These are phyloP conservation scores for Globisporangium okanoganense DNA, from an alignment of 352 stramenopile species.

Conservation along the genomic window DNA sequence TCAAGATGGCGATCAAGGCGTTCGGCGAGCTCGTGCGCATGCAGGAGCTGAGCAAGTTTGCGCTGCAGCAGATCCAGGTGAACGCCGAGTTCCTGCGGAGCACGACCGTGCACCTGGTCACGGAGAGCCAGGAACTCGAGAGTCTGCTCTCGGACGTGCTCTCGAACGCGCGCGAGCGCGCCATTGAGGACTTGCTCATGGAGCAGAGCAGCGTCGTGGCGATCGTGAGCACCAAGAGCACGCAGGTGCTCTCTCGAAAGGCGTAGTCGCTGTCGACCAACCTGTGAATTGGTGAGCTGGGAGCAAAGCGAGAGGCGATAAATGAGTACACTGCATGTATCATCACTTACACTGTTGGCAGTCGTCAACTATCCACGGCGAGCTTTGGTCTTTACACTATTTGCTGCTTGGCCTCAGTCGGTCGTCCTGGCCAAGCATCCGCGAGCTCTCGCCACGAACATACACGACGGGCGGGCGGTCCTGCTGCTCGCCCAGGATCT, in stretches of 20 bases:
- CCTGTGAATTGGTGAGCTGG: neutral
- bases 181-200: conserved; percentile 68
- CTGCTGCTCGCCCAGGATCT: conserved; percentile 29
- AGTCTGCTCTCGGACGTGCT: conserved; percentile 72
- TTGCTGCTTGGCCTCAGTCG: neutral
- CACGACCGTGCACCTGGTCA: conserved; percentile 51
- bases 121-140: conserved; percentile 62
- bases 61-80: conserved; percentile 76
- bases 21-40: conserved; percentile 63
- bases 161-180: conserved; percentile 66
- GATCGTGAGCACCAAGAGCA: conserved; percentile 81
- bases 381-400: neutral
- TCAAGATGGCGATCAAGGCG: conserved; percentile 79
- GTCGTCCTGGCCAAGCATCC: conserved; percentile 16
- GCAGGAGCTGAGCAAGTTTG: conserved; percentile 61
- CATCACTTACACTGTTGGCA: neutral
- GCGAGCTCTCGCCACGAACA: conserved; percentile 39
- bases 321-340: neutral
- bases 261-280: neutral
- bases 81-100: conserved; percentile 70
- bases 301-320: neutral
- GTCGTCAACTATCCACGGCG: no score
- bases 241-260: conserved; percentile 58
- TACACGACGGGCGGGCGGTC: conserved; percentile 26
- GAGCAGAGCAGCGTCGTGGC: conserved; percentile 78